A percentile compares a stretch with the other conserved stretches of the same genome.
Conservation (phyloP, 1,284 basidiomycete genomes). For the Ustanciosporium gigantosporum region DNA sequence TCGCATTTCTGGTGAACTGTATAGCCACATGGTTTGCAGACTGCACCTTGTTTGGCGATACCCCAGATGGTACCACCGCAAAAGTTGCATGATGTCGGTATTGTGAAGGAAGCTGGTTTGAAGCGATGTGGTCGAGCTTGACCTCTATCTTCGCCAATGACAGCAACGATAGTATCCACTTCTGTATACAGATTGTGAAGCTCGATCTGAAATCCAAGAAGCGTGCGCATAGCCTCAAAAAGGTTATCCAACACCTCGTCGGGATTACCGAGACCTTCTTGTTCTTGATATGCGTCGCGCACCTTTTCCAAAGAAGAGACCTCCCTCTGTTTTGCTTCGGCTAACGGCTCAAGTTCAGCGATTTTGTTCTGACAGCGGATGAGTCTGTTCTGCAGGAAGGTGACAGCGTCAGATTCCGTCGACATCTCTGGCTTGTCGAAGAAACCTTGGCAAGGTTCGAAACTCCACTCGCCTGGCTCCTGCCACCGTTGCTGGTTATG, state of each 20-base stretch:
- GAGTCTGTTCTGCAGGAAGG: conserved; percentile 40
- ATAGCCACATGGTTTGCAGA: conserved; percentile 49
- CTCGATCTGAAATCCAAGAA: conserved; percentile 30
- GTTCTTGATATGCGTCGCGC: conserved; percentile 33
- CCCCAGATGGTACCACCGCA: conserved; percentile 48
- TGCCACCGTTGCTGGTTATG: conserved; percentile 42
- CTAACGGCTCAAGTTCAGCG: conserved; percentile 29
- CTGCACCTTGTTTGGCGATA: conserved; percentile 35
- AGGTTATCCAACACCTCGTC: conserved; percentile 48
- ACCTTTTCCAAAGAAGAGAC: conserved; percentile 37
- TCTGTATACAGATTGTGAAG: conserved; percentile 29
- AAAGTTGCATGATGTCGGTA: conserved; percentile 45
- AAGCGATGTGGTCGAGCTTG: conserved; percentile 41
- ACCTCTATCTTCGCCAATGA: conserved; percentile 38
- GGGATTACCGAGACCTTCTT: conserved; percentile 32
- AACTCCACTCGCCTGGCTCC: conserved; percentile 34
- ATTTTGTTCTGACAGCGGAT: conserved; percentile 26
- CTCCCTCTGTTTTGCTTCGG: conserved; percentile 31
- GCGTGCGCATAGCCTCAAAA: conserved; percentile 22
- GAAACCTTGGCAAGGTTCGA: conserved; percentile 48
- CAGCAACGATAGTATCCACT: conserved; percentile 20
- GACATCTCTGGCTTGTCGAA: conserved; percentile 48
- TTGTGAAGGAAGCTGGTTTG: conserved; percentile 44
- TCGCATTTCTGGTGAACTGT: conserved; percentile 50
- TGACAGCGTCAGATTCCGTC: conserved; percentile 23